Percentiles rank a stretch among this genome's conserved stretches.
Conservation (phyloP, 495 filamentous ascomycete genomes). For the Cladorrhinum samala region DNA sequence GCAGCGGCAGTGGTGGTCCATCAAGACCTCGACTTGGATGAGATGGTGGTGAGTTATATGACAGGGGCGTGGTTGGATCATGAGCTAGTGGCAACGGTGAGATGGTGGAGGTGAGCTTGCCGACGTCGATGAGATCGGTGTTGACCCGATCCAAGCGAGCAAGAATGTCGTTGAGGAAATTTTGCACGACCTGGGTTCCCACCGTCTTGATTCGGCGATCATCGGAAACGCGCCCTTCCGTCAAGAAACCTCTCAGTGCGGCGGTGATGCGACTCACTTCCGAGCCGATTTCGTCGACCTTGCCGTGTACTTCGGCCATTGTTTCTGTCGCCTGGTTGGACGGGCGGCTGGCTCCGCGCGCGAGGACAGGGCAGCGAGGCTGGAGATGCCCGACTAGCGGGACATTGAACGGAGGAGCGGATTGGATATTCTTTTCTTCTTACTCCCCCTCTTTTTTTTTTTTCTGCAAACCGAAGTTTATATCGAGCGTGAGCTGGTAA, state of each 20-base stretch:
- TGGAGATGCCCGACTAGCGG: background rate
- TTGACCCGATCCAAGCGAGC: conserved; percentile 21
- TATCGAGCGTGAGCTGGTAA: too few relatives aligned
- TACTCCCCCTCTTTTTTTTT: too few relatives aligned
- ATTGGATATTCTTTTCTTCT: too few relatives aligned
- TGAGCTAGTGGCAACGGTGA: conserved; percentile 1
- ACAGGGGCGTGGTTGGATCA: conserved; percentile 17
- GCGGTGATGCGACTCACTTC: conserved; percentile 22
- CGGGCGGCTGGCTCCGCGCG: background rate
- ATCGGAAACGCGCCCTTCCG: conserved; percentile 10
- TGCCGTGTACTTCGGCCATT: conserved; percentile 24
- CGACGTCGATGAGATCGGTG: conserved; percentile 6
- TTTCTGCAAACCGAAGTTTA: too few relatives aligned
- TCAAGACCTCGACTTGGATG: too few relatives aligned
- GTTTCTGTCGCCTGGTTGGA: conserved; percentile 12
- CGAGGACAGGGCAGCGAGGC: background rate
- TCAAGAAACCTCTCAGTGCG: conserved; percentile 19
- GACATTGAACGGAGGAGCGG: conserved; percentile 1
- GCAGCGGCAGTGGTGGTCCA: too few relatives aligned
- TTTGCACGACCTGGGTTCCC: conserved; percentile 19
- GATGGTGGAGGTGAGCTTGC: conserved; percentile 8
- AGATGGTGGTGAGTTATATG: conserved; percentile 8
- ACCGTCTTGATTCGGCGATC: conserved; percentile 25
- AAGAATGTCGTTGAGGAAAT: conserved; percentile 20
- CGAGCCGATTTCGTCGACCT: conserved; percentile 21